Evolutionary conservation across 2,329 filamentous ascomycete species (phyloP).

Genomic region (Fusarium siculi): DNA sequence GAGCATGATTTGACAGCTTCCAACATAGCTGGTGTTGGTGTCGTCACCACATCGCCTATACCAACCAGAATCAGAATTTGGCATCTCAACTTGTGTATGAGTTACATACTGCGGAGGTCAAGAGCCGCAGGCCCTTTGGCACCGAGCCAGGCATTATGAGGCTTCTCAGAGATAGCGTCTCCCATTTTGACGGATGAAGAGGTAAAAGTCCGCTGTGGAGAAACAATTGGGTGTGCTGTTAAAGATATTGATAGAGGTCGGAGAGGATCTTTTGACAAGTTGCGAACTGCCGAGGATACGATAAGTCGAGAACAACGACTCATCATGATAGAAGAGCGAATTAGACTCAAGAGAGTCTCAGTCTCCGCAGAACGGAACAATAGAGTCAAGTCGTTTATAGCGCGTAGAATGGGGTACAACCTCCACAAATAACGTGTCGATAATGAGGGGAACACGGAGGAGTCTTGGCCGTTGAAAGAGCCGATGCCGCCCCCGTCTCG

Average conservation of each 20-base stretch:
- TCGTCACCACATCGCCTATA: constrained; percentile 68
- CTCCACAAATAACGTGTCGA: constrained; percentile 19
- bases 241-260: background rate
- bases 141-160: constrained; percentile 52
- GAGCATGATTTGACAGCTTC: constrained; percentile 78
- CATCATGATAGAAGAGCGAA: constrained; percentile 17
- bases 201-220: constrained; percentile 16
- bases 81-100: too few relatives aligned
- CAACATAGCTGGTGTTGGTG: constrained; percentile 84
- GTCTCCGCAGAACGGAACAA: constrained; percentile 18
- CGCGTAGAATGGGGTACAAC: constrained; percentile 1
- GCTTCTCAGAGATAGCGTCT: constrained; percentile 20
- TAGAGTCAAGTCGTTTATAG: background rate
- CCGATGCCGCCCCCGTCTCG: constrained; percentile 25
- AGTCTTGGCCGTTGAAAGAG: constrained; percentile 18
- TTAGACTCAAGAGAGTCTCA: background rate
- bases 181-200: constrained; percentile 29
- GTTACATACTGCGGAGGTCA: constrained; percentile 53
- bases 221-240: background rate
- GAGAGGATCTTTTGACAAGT: background rate
- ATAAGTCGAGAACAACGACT: constrained; percentile 12
- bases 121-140: constrained; percentile 51
- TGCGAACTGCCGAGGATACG: constrained; percentile 1
- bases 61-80: constrained; percentile 30
- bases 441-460: constrained; percentile 23